Evolutionary conservation across 2,329 filamentous ascomycete species (phyloP), one percentile per base, ranked within the genome.

Genomic region (Diatrype stigma): DNA sequence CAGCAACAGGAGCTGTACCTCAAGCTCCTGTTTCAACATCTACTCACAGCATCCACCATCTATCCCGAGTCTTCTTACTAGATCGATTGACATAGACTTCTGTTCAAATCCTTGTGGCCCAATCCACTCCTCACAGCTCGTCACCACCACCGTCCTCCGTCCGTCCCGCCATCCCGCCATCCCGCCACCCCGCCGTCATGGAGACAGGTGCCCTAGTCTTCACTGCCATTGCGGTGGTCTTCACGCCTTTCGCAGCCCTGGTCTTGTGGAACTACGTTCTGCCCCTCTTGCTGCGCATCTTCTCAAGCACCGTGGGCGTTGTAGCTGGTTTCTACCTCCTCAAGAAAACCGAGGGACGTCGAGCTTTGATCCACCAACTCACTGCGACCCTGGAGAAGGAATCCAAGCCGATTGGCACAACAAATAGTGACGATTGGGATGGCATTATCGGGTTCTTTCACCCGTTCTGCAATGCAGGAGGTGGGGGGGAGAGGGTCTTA

Each of bases 401-500:
- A 3, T 64, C 69, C 40, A 57, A 60, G 40, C 67, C 70, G 49
- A 64, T 63, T 60, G 60, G 52, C 60, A 66, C 48, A 73, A 79
- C 21, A 28, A 84, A 87, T 56, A 82, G 84, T 26, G 85, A 85
- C 47, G 78, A 87, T 44, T 96, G 89, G 89, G 78, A 85, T 55
- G 92, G 92, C 30, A 84, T 96, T 48, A 83, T 97, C 56, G 94
- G 90, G 45, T 97, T 99, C 78, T 96, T 99, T 67, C 94, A 99
- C 69, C 94, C 94, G 1, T 99, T 96, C 69, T 97, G 94, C 71
- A 97, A 99, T 74, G 94, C 94, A 47, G 94, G 94, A 50, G 94
- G 94, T 26, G 94, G 94, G 54, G 94, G 94, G 56, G 94, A 99
- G 72, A 81, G 94, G 67, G 94, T 99, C 42, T 82, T 99, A 23